Conservation (phyloP, 176 grass and related monocot species). For the Coix lacrymajobi region DNA sequence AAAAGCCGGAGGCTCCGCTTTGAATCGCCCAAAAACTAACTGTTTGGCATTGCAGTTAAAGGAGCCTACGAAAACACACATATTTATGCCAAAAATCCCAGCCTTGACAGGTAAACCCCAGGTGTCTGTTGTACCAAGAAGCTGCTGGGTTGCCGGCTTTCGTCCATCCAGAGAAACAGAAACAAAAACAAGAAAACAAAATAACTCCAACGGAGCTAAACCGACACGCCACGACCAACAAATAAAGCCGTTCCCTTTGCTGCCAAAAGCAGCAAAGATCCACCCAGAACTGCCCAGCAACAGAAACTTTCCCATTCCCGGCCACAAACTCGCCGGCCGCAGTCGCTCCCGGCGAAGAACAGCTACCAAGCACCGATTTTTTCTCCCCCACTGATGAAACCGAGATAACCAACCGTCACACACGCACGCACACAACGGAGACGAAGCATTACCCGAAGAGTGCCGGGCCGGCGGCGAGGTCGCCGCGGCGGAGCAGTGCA, state of each 20-base stretch:
- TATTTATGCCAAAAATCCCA: background rate
- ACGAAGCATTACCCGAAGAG: slow-evolving; percentile 9
- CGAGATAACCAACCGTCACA: background rate
- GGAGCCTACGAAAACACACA: background rate
- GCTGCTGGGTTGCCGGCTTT: background rate
- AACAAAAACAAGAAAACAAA: background rate
- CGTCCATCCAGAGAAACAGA: background rate
- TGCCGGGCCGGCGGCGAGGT: background rate
- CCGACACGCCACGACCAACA: background rate
- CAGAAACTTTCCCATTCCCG: background rate
- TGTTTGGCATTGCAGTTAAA: background rate
- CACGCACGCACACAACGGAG: background rate
- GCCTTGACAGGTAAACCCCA: slow-evolving; percentile 8
- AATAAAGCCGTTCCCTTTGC: background rate
- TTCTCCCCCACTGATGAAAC: background rate
- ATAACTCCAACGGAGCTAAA: background rate
- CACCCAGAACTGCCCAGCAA: background rate
- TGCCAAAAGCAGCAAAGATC: slow-evolving; percentile 26
- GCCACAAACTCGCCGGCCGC: background rate
- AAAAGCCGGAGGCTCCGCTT: background rate
- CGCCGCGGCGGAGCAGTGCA: background rate
- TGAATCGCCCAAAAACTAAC: background rate
- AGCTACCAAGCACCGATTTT: background rate
- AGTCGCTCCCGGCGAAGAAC: background rate
- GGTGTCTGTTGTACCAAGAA: slow-evolving; percentile 13